These are phyloP conservation scores for Hemileccinum impolitum DNA, from an alignment of 768 basidiomycete species.

Conservation along the genomic window DNA sequence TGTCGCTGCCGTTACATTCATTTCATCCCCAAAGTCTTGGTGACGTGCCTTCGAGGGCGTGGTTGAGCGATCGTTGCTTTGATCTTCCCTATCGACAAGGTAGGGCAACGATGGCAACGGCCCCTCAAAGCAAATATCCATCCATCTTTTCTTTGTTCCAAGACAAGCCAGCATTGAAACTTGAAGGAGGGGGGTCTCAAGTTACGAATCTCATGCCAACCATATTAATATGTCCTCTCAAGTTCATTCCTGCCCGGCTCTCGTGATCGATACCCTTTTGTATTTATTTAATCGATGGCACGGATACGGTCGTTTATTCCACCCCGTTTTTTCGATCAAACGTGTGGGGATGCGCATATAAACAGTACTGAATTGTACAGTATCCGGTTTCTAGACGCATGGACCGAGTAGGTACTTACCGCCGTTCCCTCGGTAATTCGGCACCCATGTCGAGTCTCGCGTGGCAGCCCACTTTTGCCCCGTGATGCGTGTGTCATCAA, in stretches of 20 bases:
- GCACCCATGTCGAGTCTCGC: slow-evolving; percentile 1
- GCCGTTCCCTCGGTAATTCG: not conserved
- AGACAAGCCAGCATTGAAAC: too few relatives aligned
- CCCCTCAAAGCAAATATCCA: too few relatives aligned
- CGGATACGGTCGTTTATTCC: too few relatives aligned
- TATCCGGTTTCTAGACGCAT: not conserved
- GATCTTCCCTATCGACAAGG: not conserved
- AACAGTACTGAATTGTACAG: too few relatives aligned
- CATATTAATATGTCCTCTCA: too few relatives aligned
- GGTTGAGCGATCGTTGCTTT: not conserved
- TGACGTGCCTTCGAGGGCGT: not conserved
- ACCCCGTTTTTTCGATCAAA: not conserved
- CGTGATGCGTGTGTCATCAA: not conserved
- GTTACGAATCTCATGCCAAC: too few relatives aligned
- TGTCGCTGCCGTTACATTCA: not conserved
- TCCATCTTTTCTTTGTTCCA: too few relatives aligned
- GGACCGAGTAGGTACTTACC: not conserved
- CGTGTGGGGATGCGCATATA: not conserved
- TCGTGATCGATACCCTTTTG: too few relatives aligned
- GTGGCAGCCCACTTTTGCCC: slow-evolving; percentile 1
- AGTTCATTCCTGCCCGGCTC: too few relatives aligned
- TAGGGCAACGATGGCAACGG: too few relatives aligned
- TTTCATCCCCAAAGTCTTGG: not conserved
- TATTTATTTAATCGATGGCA: too few relatives aligned
- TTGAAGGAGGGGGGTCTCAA: too few relatives aligned